A percentile compares a stretch with the other conserved stretches of the same genome.
phyloP scores from a whole-genome alignment of 148 eudicot species.

The Rheum nobile region DNA sequence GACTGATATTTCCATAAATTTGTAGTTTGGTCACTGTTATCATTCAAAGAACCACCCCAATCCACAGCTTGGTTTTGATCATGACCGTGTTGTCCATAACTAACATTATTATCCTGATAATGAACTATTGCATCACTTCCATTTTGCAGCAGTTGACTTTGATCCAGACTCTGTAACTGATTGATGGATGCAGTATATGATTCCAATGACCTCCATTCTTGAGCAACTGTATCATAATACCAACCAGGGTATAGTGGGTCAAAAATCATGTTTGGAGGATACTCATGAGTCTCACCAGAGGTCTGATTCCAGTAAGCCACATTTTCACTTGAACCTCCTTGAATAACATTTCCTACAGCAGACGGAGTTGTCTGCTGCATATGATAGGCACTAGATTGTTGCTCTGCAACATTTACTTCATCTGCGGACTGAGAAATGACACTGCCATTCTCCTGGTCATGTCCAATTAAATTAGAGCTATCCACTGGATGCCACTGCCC shows the following conservation, averaged over 20 bases:
- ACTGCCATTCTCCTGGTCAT: constrained; percentile 17
- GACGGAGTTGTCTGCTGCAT: constrained; percentile 48
- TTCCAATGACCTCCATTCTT: constrained; percentile 60
- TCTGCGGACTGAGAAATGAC: constrained; percentile 10
- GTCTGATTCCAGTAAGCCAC: constrained; percentile 36
- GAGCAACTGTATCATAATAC: constrained; percentile 62
- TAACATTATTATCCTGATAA: constrained; percentile 15
- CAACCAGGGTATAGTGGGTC: constrained; percentile 87
- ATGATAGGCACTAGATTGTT: constrained; percentile 29
- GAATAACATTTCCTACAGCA: constrained; percentile 25
- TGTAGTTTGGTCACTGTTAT: constrained; percentile 23
- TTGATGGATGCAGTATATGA: constrained; percentile 26
- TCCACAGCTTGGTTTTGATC: constrained; percentile 24
- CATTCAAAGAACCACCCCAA: constrained; percentile 23
- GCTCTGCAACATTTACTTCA: constrained; percentile 23
- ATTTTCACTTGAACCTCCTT: constrained; percentile 14
- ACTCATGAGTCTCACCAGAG: constrained; percentile 30
- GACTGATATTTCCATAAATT: constrained; percentile 26
- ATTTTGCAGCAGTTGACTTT: constrained; percentile 30
- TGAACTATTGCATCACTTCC: constrained; percentile 18
- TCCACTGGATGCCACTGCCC: constrained; percentile 78
- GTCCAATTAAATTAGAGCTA: constrained; percentile 25
- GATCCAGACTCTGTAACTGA: constrained; percentile 28
- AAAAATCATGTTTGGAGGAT: constrained; percentile 62
- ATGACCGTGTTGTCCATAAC: constrained; percentile 19